phyloP scores from a whole-genome alignment of 1,139 yeast species.

The Kodamaea suecica region DNA sequence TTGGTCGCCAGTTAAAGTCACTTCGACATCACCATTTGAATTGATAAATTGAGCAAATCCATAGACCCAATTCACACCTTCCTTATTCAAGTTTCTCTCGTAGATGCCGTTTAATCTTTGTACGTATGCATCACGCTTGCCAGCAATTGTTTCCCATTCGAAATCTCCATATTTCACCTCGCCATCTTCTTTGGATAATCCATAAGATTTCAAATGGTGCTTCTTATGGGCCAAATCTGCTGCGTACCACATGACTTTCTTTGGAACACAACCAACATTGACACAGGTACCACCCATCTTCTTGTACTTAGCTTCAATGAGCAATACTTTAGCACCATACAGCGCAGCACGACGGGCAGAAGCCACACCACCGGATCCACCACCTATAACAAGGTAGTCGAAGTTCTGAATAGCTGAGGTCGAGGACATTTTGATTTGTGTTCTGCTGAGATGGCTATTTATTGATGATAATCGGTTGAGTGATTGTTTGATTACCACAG shows the following conservation, averaged over 20 bases:
- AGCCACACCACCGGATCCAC: slow-evolving; percentile 99
- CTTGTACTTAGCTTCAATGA: slow-evolving; percentile 69
- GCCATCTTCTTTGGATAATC: slow-evolving; percentile 57
- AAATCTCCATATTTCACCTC: slow-evolving; percentile 56
- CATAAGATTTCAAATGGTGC: slow-evolving; percentile 75
- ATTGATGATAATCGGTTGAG: slow-evolving; percentile 10
- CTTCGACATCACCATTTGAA: slow-evolving; percentile 72
- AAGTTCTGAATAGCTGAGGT: slow-evolving; percentile 48
- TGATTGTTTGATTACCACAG: slow-evolving; percentile 1
- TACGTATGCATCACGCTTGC: slow-evolving; percentile 88
- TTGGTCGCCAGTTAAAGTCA: slow-evolving; percentile 48
- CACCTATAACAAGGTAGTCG: slow-evolving; percentile 94
- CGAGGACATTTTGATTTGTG: slow-evolving; percentile 16
- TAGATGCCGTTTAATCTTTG: slow-evolving; percentile 87
- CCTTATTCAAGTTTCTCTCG: slow-evolving; percentile 79
- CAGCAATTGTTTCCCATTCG: slow-evolving; percentile 77
- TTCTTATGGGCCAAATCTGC: slow-evolving; percentile 79
- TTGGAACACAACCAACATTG: slow-evolving; percentile 98
- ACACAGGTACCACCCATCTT: slow-evolving; percentile 97
- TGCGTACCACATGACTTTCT: slow-evolving; percentile 98
- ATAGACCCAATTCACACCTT: slow-evolving; percentile 80
- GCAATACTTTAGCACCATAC: slow-evolving; percentile 82
- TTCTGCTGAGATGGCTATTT: slow-evolving; percentile 26
- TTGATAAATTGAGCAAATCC: slow-evolving; percentile 84
- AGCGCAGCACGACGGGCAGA: slow-evolving; percentile 95